A percentile compares a stretch with the other conserved stretches of the same genome.
These are phyloP conservation scores for Babesia ovis DNA, from an alignment of 169 alveolate genomes.

Conservation along the genomic window DNA sequence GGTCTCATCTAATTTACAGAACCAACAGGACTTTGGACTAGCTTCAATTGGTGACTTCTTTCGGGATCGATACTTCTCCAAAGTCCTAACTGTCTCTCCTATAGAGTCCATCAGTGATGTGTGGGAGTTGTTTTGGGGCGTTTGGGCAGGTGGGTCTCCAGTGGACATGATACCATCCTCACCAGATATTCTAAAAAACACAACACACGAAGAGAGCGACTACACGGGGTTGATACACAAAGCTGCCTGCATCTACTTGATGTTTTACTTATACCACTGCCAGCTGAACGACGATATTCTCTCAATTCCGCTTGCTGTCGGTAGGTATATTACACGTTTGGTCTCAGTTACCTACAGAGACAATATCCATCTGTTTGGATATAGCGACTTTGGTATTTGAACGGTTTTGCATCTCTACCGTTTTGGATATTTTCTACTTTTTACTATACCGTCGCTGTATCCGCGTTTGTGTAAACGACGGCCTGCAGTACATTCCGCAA, in stretches of 20 bases:
- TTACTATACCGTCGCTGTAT: constrained; percentile 41
- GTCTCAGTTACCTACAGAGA: constrained; percentile 10
- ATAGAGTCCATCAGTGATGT: constrained; percentile 36
- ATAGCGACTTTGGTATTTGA: neutral
- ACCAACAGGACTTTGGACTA: constrained; percentile 46
- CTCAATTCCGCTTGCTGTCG: constrained; percentile 49
- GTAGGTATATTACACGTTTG: neutral
- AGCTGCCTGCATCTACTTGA: constrained; percentile 36
- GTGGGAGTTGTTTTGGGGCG: constrained; percentile 68
- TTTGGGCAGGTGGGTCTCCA: constrained; percentile 51
- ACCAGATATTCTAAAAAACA: constrained; percentile 41
- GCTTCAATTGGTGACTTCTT: constrained; percentile 19
- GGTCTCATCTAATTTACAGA: too few species aligned
- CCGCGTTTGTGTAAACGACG: constrained; percentile 44
- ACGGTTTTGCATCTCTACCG: constrained; percentile 24
- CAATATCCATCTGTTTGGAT: constrained; percentile 40
- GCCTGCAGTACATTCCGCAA: constrained; percentile 52
- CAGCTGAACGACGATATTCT: constrained; percentile 23
- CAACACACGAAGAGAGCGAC: constrained; percentile 1
- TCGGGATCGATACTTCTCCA: constrained; percentile 26
- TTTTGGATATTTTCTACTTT: constrained; percentile 30
- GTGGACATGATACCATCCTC: neutral
- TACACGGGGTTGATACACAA: neutral
- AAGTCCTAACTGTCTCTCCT: constrained; percentile 37
- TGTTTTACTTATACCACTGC: constrained; percentile 58